Conservation (phyloP, 192 early-diverging fungal genomes). For the Backusella circina region DNA sequence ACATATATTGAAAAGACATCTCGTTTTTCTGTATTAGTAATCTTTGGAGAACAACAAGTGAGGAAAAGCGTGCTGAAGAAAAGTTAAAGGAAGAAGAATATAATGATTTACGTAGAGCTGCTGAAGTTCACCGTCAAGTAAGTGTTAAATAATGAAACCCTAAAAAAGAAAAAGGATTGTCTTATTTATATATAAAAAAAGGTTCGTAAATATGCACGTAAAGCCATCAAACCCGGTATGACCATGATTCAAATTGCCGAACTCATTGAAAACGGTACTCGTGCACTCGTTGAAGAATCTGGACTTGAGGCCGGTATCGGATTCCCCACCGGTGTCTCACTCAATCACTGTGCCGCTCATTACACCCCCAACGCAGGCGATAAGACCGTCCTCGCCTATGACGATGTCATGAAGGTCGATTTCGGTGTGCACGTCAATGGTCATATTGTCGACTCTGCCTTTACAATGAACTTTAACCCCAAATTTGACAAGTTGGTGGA, state of each 20-base stretch:
- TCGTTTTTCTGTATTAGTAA: conserved; percentile 51
- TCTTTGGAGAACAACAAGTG: conserved; percentile 81
- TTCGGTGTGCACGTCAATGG: conserved; percentile 93
- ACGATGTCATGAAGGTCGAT: conserved; percentile 96
- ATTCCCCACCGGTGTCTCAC: conserved; percentile 92
- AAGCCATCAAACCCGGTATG: conserved; percentile 91
- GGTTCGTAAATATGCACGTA: conserved; percentile 80
- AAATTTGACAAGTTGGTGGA: conserved; percentile 80
- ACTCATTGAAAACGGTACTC: conserved; percentile 91
- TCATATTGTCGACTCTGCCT: conserved; percentile 94
- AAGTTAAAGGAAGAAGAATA: conserved; percentile 66
- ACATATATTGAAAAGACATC: neutral
- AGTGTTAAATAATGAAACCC: neutral
- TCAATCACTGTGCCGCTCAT: conserved; percentile 96
- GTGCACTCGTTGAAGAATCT: conserved; percentile 83
- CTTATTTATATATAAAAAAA: neutral
- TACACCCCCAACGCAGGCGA: conserved; percentile 98
- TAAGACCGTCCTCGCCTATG: conserved; percentile 80
- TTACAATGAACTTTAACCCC: conserved; percentile 91
- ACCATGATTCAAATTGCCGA: conserved; percentile 90
- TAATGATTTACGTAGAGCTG: conserved; percentile 80
- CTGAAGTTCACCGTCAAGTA: conserved; percentile 90
- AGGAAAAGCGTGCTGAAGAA: conserved; percentile 89
- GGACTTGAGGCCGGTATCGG: conserved; percentile 87
- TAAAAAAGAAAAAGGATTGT: neutral